Evolutionary conservation across 2,329 filamentous ascomycete species (phyloP).

Genomic region (Colletotrichum abscissum): DNA sequence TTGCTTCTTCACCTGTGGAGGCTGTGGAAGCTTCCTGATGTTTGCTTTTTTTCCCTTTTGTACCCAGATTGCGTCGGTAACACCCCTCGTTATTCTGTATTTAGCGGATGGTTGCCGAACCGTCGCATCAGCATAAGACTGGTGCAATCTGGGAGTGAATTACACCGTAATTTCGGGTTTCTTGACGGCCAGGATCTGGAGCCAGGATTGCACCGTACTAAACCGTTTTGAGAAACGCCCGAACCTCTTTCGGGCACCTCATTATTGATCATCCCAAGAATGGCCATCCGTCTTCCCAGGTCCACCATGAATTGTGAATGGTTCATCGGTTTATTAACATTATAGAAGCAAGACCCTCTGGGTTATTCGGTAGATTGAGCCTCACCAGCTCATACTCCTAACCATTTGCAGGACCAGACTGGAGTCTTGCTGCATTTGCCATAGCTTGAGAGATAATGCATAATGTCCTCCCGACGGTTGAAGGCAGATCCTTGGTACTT

Average conservation of each 20-base stretch:
- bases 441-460: neutral
- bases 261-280: constrained; percentile 16
- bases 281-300: constrained; percentile 9
- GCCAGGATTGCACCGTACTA: constrained; percentile 12
- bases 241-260: constrained; percentile 14
- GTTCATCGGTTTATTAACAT: neutral
- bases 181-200: constrained; percentile 10
- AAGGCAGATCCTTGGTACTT: neutral
- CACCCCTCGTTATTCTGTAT: neutral
- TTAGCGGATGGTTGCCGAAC: neutral
- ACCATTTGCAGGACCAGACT: neutral
- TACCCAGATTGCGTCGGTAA: neutral
- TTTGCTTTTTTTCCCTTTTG: neutral
- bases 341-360: neutral
- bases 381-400: neutral
- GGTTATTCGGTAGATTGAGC: constrained; percentile 1
- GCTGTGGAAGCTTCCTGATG: neutral
- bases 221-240: constrained; percentile 11
- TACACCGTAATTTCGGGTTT: constrained; percentile 30
- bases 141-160: constrained; percentile 17
- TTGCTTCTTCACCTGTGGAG: neutral
- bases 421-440: neutral
- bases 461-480: too few relatives aligned
- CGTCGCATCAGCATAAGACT: constrained; percentile 13
- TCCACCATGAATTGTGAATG: neutral